Evolutionary conservation across 2,329 filamentous ascomycete genomes (phyloP).

Genomic region (Alternaria sp.): DNA sequence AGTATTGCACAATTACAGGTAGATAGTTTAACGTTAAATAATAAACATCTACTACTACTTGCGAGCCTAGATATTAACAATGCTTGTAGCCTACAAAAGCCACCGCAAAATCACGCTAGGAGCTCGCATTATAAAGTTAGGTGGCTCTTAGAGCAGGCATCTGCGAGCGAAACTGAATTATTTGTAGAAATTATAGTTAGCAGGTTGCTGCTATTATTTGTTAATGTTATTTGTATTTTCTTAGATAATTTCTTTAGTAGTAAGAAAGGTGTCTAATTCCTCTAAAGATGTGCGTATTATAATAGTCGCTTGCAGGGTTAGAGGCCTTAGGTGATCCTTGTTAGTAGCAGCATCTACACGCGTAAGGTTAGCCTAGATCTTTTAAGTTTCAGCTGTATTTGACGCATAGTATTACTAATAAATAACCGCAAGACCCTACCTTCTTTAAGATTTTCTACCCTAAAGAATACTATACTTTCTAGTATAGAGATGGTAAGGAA

Average conservation of each 20-base stretch:
- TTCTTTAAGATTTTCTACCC: slow-evolving; percentile 8
- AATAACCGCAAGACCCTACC: neutral
- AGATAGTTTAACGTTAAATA: slow-evolving; percentile 3
- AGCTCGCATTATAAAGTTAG: slow-evolving; percentile 11
- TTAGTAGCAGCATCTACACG: slow-evolving; percentile 14
- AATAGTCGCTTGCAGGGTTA: neutral
- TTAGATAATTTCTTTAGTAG: slow-evolving; percentile 23
- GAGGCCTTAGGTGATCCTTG: slow-evolving; percentile 20
- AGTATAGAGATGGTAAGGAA: slow-evolving; percentile 19
- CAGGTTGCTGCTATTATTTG: slow-evolving; percentile 21
- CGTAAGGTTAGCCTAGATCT: neutral
- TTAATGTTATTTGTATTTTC: slow-evolving; percentile 26
- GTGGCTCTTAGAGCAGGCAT: slow-evolving; percentile 10
- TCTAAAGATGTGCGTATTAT: slow-evolving; percentile 14
- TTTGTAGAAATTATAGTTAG: slow-evolving; percentile 19
- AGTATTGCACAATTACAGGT: slow-evolving; percentile 16
- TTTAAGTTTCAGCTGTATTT: slow-evolving; percentile 6
- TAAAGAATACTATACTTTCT: slow-evolving; percentile 16
- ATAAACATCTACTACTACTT: slow-evolving; percentile 20
- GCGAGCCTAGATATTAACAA: slow-evolving; percentile 14
- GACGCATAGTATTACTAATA: slow-evolving; percentile 1
- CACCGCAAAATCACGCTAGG: neutral
- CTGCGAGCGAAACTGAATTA: neutral
- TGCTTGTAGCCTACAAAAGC: slow-evolving; percentile 9
- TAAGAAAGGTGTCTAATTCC: slow-evolving; percentile 14